phyloP scores from a whole-genome alignment of 805 yeast species.

The Pichia gijzeniarum region DNA sequence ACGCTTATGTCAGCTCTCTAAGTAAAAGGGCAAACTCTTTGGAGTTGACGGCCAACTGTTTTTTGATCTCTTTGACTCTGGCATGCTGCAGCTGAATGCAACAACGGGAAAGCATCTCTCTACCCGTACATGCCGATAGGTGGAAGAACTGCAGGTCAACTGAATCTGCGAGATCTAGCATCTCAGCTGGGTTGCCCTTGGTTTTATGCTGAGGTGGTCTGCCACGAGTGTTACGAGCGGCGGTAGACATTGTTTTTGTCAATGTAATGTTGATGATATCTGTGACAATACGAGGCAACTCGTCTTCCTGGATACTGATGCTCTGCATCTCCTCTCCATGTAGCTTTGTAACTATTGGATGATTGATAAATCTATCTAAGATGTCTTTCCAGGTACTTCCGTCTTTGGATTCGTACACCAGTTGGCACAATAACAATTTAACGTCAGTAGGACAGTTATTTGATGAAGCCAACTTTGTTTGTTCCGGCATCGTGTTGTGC shows the following conservation, averaged over 20 bases:
- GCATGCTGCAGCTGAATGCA: neutral
- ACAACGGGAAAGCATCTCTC: neutral
- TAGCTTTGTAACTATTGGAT: slow-evolving; percentile 21
- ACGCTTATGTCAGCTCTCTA: neutral
- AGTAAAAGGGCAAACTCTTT: slow-evolving; percentile 1
- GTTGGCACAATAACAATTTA: slow-evolving; percentile 27
- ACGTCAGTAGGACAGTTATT: slow-evolving; percentile 24
- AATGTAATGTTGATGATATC: slow-evolving; percentile 1
- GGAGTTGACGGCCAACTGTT: slow-evolving; percentile 2
- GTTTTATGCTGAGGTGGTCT: neutral
- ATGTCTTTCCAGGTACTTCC: slow-evolving; percentile 14
- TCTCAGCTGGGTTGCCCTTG: neutral
- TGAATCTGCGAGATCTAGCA: neutral
- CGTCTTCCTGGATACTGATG: neutral
- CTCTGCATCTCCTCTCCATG: neutral
- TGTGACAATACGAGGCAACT: neutral
- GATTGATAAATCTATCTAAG: slow-evolving; percentile 15
- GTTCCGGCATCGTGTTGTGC: too few relatives aligned
- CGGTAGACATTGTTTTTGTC: neutral
- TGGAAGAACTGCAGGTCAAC: neutral
- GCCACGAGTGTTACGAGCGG: neutral
- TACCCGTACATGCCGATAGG: neutral
- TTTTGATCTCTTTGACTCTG: slow-evolving; percentile 3
- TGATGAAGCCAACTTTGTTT: neutral
- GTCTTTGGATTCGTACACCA: slow-evolving; percentile 17